Evolutionary conservation across 73 alveolate genomes (phyloP).

Genomic region (Tetrahymena malaccensis): DNA sequence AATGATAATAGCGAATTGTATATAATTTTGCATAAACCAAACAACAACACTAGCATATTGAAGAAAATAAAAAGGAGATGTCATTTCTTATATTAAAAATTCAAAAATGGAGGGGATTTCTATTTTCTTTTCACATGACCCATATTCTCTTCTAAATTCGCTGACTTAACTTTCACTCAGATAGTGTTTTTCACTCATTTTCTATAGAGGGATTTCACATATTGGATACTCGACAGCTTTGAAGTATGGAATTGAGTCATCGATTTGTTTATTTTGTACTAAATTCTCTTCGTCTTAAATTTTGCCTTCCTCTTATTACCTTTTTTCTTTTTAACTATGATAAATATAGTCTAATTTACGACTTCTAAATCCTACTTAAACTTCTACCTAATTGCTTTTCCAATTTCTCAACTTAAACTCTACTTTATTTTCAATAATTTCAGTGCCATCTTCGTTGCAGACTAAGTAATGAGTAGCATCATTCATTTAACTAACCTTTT

Average conservation of each 20-base stretch:
- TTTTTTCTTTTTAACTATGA: background rate
- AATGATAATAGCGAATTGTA: background rate
- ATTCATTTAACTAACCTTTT: background rate
- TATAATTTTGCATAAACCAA: conserved; percentile 8
- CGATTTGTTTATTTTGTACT: background rate
- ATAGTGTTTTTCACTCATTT: background rate
- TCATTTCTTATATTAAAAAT: conserved; percentile 17
- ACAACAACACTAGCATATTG: conserved; percentile 11
- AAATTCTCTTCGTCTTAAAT: background rate
- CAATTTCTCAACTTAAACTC: background rate
- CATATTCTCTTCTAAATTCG: background rate
- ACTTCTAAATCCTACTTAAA: background rate
- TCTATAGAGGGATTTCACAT: background rate
- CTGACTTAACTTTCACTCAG: background rate
- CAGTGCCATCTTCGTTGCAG: background rate
- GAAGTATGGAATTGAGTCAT: background rate
- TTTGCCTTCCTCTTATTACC: background rate
- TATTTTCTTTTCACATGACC: conserved; percentile 14
- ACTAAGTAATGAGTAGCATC: background rate
- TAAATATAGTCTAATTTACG: background rate
- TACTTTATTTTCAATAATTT: background rate
- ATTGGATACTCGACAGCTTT: background rate
- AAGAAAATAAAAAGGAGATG: conserved; percentile 23
- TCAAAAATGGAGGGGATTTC: conserved; percentile 17
- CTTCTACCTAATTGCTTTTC: background rate